Base-by-base conservation (phyloP, 176 grass and related monocot genomes). In the Puccinellia tenuiflora region DNA sequence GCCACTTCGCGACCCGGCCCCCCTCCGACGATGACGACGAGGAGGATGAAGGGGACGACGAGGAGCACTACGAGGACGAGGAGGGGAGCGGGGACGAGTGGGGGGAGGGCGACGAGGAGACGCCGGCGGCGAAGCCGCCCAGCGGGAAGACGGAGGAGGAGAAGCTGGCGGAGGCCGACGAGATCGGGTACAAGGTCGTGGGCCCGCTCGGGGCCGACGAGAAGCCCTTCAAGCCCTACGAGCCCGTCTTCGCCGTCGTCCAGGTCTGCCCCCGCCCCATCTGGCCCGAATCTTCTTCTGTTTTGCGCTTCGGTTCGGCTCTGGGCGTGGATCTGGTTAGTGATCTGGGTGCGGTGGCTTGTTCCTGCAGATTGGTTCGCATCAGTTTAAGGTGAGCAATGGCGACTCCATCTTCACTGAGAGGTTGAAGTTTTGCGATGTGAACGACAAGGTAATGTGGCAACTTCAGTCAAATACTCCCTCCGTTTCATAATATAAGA, bases 341-440 rank as follows among this genome's bases (percentile, higher is more conserved):
- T 72, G 71, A 62, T 31, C 22, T 12, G 0, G 51, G 40, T 11
- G 66, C 77, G 24, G 4, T 65, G 77, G 7, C 10, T 83, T 34
- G 46, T 68, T 42, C 16, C 26, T 64, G 66, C 88, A 99, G 96
- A 90, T 99, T 85, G 96, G 96, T 54, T 99, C 96, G 51, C 96
- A 99, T 46, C 96, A 99, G 75, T 99, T 99, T 67, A 99, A 99
- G 83, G 96, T 99, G 61, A 99, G 96, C 91, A 99, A 96, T 37
- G 96, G 93, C n/a, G 96, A 99, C 52, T 93, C 96, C 2, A 99
- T 99, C 87, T 99, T 99, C 59, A 96, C 93, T 1, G 96, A 99
- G 81, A 96, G 91, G 81, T 78, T 99, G 74, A 99, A 96, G 65
- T 96, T 90, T 55, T 96, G 96, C 37, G 89, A 92, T 83, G 91